Evolutionary conservation across 1,284 basidiomycete genomes (phyloP).

Genomic region (Rhodotorula sp.): DNA sequence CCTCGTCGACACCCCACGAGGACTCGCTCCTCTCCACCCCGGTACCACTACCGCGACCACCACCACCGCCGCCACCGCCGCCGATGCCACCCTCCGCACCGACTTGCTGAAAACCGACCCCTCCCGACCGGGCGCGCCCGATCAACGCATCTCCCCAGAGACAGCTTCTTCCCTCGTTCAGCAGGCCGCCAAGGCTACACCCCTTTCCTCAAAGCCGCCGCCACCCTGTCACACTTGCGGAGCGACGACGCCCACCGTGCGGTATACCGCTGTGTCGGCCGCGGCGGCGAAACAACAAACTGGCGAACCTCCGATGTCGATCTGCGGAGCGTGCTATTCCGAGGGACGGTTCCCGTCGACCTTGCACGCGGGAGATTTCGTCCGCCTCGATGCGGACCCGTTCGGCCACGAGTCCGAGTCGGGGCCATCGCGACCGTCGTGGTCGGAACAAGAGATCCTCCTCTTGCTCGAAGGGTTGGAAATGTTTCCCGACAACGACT

Average conservation of each 20-base stretch:
- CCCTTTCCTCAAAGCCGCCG: conserved; percentile 56
- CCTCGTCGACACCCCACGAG: conserved; percentile 92
- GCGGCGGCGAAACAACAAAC: neutral
- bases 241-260: conserved; percentile 56
- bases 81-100: conserved; percentile 67
- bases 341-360: conserved; percentile 93
- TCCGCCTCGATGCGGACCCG: conserved; percentile 67
- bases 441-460: conserved; percentile 88
- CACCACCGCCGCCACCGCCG: conserved; percentile 40
- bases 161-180: conserved; percentile 23
- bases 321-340: conserved; percentile 87
- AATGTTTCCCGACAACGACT: conserved; percentile 92
- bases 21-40: conserved; percentile 90
- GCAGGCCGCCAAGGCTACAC: conserved; percentile 49
- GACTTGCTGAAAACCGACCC: conserved; percentile 74
- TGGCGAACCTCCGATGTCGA: conserved; percentile 55
- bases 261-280: conserved; percentile 69
- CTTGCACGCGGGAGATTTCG: conserved; percentile 98
- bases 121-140: conserved; percentile 45
- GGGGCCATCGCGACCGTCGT: conserved; percentile 54
- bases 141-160: conserved; percentile 25
- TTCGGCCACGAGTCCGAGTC: conserved; percentile 55
- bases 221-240: conserved; percentile 93
- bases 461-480: conserved; percentile 90
- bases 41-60: conserved; percentile 57